Conservation (phyloP, 148 eudicot species). For the Vaccinium darrowii region DNA sequence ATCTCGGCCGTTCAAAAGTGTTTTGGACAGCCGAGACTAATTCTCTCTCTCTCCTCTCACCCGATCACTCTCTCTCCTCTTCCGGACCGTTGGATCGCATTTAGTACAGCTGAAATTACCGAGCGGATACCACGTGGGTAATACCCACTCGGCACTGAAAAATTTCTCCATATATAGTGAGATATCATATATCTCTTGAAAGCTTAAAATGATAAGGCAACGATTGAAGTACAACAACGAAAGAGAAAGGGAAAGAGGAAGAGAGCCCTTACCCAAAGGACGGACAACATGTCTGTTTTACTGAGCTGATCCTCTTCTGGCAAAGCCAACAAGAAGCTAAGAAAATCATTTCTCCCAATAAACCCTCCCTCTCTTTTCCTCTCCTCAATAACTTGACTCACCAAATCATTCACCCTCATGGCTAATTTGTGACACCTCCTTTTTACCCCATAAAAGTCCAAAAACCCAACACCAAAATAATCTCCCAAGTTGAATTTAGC, state of each 20-base stretch:
- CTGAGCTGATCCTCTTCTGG: constrained; percentile 56
- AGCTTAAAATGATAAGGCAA: no score
- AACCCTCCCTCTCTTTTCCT: constrained; percentile 35
- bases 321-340: constrained; percentile 62
- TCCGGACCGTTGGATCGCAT: no score
- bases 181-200: no score
- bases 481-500: constrained; percentile 60
- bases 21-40: no score
- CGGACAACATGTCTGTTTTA: constrained; percentile 61
- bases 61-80: no score
- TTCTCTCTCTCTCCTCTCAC: no score
- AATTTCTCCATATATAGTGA: no score
- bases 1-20: no score
- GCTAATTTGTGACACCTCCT: constrained; percentile 62
- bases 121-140: no score
- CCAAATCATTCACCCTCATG: constrained; percentile 37
- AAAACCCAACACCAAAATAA: constrained; percentile 49
- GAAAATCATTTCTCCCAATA: constrained; percentile 45
- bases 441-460: constrained; percentile 64
- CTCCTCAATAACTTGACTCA: constrained; percentile 43
- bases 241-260: background rate
- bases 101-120: no score
- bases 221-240: no score
- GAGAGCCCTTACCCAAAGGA: constrained; percentile 59
- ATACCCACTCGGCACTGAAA: no score